A percentile compares a stretch with the other conserved stretches of the same genome.
These are phyloP conservation scores for Candida rishiriensis DNA, from an alignment of 805 yeast genomes.

Conservation along the genomic window DNA sequence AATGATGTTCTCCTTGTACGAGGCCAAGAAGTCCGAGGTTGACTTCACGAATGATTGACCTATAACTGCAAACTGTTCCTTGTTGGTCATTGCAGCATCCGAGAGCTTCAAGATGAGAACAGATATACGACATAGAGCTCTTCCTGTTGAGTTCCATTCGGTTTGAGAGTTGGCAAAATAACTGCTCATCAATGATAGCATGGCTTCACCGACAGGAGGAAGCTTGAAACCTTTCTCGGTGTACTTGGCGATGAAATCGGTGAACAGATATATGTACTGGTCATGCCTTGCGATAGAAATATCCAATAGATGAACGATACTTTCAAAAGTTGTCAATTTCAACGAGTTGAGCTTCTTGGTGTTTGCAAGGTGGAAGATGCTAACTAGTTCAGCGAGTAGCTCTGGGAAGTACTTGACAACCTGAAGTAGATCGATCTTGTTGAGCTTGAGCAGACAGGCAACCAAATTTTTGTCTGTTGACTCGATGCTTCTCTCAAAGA, in stretches of 20 bases:
- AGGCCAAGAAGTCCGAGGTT: conserved; percentile 40
- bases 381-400: conserved; percentile 37
- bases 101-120: conserved; percentile 46
- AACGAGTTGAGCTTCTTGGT: conserved; percentile 21
- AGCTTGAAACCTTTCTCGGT: conserved; percentile 21
- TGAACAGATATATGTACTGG: conserved; percentile 54
- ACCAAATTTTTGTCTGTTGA: conserved; percentile 40
- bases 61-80: conserved; percentile 7
- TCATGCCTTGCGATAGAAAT: conserved; percentile 62
- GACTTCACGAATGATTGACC: conserved; percentile 30
- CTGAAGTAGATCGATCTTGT: conserved; percentile 49
- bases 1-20: conserved; percentile 42
- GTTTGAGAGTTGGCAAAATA: conserved; percentile 45
- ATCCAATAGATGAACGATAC: conserved; percentile 58
- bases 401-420: conserved; percentile 60
- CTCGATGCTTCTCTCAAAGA: conserved; percentile 38
- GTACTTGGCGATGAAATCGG: conserved; percentile 39
- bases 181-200: conserved; percentile 42
- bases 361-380: conserved; percentile 27
- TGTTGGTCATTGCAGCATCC: conserved; percentile 11
- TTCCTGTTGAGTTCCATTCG: conserved; percentile 59
- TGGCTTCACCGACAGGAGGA: conserved; percentile 48
- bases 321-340: conserved; percentile 39
- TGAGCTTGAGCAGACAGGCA: conserved; percentile 43
- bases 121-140: conserved; percentile 59